Percentiles rank a stretch among this genome's conserved stretches.
Conservation (phyloP, 257 asterid species). For the Scutellaria galericulata region DNA sequence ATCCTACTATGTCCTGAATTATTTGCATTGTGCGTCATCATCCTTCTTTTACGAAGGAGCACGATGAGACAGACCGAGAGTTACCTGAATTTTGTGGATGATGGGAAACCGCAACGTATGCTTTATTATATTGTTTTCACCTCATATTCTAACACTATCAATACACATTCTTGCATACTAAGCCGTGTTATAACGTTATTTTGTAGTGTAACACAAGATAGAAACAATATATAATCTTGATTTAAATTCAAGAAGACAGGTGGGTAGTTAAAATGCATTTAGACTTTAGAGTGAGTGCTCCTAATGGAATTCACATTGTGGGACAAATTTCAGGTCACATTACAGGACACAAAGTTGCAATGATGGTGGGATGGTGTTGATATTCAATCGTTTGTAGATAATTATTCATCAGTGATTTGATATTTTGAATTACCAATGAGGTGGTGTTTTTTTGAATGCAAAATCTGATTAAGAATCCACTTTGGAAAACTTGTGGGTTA, state of each 20-base stretch:
- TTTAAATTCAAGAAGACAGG: too few species aligned
- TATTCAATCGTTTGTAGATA: background rate
- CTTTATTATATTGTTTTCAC: slow-evolving; percentile 50
- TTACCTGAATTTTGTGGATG: slow-evolving; percentile 48
- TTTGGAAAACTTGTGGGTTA: slow-evolving; percentile 36
- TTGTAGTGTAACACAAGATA: too few species aligned
- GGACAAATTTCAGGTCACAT: background rate
- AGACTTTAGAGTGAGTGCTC: slow-evolving; percentile 20
- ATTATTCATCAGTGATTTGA: background rate
- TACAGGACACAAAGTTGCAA: background rate
- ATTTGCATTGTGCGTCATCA: background rate
- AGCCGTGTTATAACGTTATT: too few species aligned
- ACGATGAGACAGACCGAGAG: background rate
- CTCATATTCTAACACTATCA: slow-evolving; percentile 5
- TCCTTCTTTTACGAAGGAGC: slow-evolving; percentile 1
- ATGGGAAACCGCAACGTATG: slow-evolving; percentile 45
- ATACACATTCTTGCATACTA: background rate
- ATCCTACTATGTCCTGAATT: background rate
- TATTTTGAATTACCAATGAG: background rate
- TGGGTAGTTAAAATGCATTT: too few species aligned
- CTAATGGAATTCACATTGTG: background rate
- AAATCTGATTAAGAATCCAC: slow-evolving; percentile 44
- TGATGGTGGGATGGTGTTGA: too few species aligned
- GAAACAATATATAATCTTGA: too few species aligned
- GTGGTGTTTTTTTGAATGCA: background rate